Evolutionary conservation across 306 rosid genomes (phyloP).

Genomic region (Casuarina equisetifolia): DNA sequence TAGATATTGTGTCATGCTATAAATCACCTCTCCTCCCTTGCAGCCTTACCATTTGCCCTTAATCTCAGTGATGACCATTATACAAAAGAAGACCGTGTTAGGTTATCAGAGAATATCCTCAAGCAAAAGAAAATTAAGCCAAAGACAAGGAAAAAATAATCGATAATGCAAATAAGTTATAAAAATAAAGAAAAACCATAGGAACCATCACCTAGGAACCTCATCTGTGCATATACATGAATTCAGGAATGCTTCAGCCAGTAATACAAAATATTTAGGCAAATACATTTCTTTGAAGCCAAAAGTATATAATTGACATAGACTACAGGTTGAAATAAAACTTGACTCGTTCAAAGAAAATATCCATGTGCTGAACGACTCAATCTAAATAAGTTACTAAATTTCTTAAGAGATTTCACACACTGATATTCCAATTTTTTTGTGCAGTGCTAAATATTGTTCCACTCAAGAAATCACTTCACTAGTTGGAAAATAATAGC

Average conservation of each 20-base stretch:
- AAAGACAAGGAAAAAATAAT: not conserved
- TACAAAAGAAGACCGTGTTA: not conserved
- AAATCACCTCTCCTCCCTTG: not conserved
- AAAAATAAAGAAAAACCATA: not conserved
- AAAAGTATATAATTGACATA: not conserved
- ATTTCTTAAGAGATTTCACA: not conserved
- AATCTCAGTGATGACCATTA: not conserved
- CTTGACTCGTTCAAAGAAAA: not conserved
- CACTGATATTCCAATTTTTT: not conserved
- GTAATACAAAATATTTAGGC: not conserved
- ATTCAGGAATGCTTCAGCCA: not conserved
- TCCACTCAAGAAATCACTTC: not conserved
- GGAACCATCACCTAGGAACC: not conserved
- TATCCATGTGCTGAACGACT: not conserved
- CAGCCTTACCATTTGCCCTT: not conserved
- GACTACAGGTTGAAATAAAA: not conserved
- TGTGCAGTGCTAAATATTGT: not conserved
- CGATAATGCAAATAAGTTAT: not conserved
- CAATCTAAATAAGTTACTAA: not conserved
- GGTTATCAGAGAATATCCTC: not conserved
- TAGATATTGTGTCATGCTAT: not conserved
- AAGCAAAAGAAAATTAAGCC: not conserved
- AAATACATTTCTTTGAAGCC: conserved; percentile 1
- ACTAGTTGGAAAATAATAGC: not conserved
- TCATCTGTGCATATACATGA: not conserved